Conservation (phyloP, 768 basidiomycete genomes). For the Cyclocybe cylindracea region DNA sequence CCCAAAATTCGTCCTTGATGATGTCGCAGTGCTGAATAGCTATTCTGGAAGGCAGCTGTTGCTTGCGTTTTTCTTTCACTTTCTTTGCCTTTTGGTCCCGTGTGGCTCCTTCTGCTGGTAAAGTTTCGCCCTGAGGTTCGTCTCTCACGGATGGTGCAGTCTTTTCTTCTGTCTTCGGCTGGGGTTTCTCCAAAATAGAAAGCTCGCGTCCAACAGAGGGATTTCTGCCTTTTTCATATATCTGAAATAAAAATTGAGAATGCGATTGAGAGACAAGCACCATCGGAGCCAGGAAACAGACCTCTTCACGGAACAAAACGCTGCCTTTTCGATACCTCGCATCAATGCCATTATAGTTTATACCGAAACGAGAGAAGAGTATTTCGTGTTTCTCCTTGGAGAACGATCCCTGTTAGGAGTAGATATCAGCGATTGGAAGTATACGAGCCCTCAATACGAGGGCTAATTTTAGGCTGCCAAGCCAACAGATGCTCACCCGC, state of each 20-base stretch:
- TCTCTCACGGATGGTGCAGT: neutral
- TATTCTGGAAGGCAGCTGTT: constrained; percentile 42
- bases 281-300: constrained; percentile 3
- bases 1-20: constrained; percentile 83
- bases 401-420: constrained; percentile 69
- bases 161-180: neutral
- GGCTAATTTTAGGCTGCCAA: neutral
- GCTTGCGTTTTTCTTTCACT: constrained; percentile 26
- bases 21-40: constrained; percentile 80
- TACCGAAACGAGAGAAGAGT: constrained; percentile 74
- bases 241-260: neutral
- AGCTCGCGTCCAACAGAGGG: neutral
- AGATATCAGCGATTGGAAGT: too few relatives aligned
- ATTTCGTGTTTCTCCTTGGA: constrained; percentile 93
- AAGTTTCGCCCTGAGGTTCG: constrained; percentile 1
- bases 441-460: neutral
- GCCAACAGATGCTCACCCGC: constrained; percentile 44
- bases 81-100: constrained; percentile 15
- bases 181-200: neutral
- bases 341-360: constrained; percentile 85
- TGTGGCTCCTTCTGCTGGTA: constrained; percentile 12
- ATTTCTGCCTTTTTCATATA: neutral
- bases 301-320: constrained; percentile 67
- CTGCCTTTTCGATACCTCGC: constrained; percentile 84
- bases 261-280: neutral